Conservation (phyloP, 2,329 filamentous ascomycete genomes). For the Xylariaceae sp. region DNA sequence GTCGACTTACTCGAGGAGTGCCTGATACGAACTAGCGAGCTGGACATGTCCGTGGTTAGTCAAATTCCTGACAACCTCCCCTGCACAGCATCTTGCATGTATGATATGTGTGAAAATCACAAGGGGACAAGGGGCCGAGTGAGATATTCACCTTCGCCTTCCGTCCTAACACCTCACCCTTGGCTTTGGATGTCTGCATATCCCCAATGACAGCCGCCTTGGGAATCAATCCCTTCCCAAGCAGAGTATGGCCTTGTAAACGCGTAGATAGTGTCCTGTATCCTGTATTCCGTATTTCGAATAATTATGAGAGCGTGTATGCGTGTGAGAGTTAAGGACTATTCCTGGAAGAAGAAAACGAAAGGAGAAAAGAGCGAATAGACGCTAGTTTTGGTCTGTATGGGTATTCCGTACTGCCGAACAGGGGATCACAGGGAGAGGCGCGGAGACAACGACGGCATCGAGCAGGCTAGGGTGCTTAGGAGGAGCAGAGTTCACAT, state of each 20-base stretch:
- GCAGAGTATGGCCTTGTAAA: background rate
- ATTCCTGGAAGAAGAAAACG: background rate
- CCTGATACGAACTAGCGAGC: conserved; percentile 96
- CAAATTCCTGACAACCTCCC: background rate
- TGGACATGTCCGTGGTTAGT: conserved; percentile 37
- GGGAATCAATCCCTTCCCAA: conserved; percentile 24
- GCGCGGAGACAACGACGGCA: conserved; percentile 3
- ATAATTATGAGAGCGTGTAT: background rate
- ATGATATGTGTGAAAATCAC: background rate
- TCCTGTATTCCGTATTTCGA: no score
- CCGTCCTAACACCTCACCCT: conserved; percentile 42
- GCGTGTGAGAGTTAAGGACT: background rate
- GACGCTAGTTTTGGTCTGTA: background rate
- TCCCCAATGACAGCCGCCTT: conserved; percentile 23
- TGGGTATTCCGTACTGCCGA: background rate
- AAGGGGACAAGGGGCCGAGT: background rate
- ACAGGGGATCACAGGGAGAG: background rate
- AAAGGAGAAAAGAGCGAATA: background rate
- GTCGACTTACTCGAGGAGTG: conserved; percentile 76
- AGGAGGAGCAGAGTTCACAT: conserved; percentile 3
- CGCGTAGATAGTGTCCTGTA: background rate
- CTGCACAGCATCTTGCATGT: background rate
- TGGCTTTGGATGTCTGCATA: conserved; percentile 40
- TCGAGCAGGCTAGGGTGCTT: conserved; percentile 4
- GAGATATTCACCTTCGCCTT: conserved; percentile 32